Percentiles rank a stretch among this genome's conserved stretches.
Conservation (phyloP, 2,329 filamentous ascomycete genomes). For the Fusarium tupiense region DNA sequence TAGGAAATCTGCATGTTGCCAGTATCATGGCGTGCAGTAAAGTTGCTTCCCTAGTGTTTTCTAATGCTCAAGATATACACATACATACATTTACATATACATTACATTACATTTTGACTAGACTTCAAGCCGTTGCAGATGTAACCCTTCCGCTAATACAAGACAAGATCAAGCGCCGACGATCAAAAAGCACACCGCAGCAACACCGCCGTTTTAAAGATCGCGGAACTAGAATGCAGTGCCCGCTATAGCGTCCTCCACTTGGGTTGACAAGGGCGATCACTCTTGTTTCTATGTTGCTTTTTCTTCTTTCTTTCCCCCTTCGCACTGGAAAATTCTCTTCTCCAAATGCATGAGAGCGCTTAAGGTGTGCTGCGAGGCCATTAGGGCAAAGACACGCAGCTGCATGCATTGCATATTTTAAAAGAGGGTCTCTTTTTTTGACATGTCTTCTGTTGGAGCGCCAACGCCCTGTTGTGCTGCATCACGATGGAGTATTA, state of each 20-base stretch:
- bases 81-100: conserved; percentile 34
- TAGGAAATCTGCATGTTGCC: conserved; percentile 7
- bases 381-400: conserved; percentile 41
- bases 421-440: conserved; percentile 31
- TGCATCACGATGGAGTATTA: conserved; percentile 38
- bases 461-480: conserved; percentile 18
- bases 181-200: conserved; percentile 30
- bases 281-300: conserved; percentile 3
- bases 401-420: conserved; percentile 38
- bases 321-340: conserved; percentile 37
- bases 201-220: conserved; percentile 29
- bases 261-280: conserved; percentile 25
- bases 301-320: conserved; percentile 33
- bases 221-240: conserved; percentile 33
- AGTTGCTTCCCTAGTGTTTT: conserved; percentile 20
- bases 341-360: conserved; percentile 10
- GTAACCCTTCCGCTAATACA: conserved; percentile 30
- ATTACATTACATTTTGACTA: conserved; percentile 7
- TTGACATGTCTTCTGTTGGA: conserved; percentile 29
- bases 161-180: conserved; percentile 31
- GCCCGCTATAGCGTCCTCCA: conserved; percentile 33
- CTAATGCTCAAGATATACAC: conserved; percentile 31
- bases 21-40: conserved; percentile 27
- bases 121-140: conserved; percentile 16
- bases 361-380: conserved; percentile 22